Evolutionary conservation across 2,329 filamentous ascomycete species (phyloP).

Genomic region (Plenodomus tracheiphilus): DNA sequence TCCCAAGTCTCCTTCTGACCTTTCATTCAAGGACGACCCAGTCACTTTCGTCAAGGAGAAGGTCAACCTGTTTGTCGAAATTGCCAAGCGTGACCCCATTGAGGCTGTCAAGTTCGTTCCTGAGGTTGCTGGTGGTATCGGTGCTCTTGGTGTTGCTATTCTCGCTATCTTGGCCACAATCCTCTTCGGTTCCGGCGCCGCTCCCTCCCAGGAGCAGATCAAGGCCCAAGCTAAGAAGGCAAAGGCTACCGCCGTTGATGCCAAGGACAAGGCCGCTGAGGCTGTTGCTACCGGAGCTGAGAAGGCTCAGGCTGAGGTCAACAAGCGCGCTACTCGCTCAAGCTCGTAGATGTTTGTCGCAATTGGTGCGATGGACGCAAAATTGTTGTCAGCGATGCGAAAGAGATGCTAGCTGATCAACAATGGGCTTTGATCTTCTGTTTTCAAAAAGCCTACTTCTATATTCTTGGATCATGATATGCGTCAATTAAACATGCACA

Average conservation of each 20-base stretch:
- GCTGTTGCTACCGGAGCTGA: constrained; percentile 64
- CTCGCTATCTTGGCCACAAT: constrained; percentile 71
- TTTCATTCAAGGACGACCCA: constrained; percentile 90
- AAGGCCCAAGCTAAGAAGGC: constrained; percentile 75
- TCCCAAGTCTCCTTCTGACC: constrained; percentile 71
- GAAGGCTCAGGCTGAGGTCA: constrained; percentile 73
- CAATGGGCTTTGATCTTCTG: background rate
- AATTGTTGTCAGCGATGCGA: background rate
- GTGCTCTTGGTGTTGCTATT: constrained; percentile 69
- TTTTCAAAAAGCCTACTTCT: background rate
- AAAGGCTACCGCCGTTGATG: constrained; percentile 69
- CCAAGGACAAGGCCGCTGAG: constrained; percentile 72
- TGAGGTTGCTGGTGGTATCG: constrained; percentile 83
- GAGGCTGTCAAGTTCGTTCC: constrained; percentile 87
- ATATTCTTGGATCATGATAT: constrained; percentile 26
- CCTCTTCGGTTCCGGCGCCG: constrained; percentile 65
- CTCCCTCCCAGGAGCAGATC: constrained; percentile 65
- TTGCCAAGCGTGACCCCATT: constrained; percentile 80
- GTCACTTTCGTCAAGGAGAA: constrained; percentile 89
- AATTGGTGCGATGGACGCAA: constrained; percentile 1
- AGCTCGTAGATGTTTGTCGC: constrained; percentile 25
- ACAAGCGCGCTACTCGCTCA: constrained; percentile 61
- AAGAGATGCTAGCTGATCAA: constrained; percentile 10
- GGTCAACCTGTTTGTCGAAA: constrained; percentile 83
- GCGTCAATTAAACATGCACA: constrained; percentile 28